Evolutionary conservation across 2,329 filamentous ascomycete genomes (phyloP).

Genomic region (Botryotinia calthae): DNA sequence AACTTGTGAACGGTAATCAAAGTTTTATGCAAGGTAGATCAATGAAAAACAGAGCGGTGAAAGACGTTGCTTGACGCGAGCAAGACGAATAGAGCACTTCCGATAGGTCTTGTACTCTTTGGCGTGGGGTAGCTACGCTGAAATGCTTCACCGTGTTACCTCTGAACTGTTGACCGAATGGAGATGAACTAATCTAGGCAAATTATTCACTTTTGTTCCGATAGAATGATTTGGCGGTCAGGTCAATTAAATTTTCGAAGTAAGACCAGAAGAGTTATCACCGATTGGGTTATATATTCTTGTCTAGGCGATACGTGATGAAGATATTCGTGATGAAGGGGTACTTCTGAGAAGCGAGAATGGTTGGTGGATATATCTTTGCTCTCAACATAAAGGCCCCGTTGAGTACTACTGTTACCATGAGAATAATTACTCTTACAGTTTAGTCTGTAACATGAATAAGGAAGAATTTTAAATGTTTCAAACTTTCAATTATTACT

Average conservation of each 20-base stretch:
- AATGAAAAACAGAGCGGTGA: constrained; percentile 5
- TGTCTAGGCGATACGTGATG: neutral
- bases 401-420: neutral
- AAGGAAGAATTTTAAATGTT: neutral
- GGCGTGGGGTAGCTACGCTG: constrained; percentile 4
- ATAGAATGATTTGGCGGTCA: neutral
- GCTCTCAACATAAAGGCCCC: neutral
- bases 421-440: neutral
- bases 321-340: neutral
- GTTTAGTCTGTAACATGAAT: neutral
- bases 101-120: constrained; percentile 10
- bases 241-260: neutral
- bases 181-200: neutral
- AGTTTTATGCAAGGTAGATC: constrained; percentile 15
- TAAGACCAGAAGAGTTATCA: neutral
- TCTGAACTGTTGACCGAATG: neutral
- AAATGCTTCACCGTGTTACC: constrained; percentile 12
- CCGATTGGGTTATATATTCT: neutral
- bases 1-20: neutral
- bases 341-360: neutral
- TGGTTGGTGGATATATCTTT: constrained; percentile 8
- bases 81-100: neutral
- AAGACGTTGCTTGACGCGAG: constrained; percentile 10
- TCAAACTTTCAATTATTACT: neutral
- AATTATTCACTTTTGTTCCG: neutral